These are phyloP conservation scores for Cronartium quercuum DNA, from an alignment of 1,284 basidiomycete species.

Conservation along the genomic window DNA sequence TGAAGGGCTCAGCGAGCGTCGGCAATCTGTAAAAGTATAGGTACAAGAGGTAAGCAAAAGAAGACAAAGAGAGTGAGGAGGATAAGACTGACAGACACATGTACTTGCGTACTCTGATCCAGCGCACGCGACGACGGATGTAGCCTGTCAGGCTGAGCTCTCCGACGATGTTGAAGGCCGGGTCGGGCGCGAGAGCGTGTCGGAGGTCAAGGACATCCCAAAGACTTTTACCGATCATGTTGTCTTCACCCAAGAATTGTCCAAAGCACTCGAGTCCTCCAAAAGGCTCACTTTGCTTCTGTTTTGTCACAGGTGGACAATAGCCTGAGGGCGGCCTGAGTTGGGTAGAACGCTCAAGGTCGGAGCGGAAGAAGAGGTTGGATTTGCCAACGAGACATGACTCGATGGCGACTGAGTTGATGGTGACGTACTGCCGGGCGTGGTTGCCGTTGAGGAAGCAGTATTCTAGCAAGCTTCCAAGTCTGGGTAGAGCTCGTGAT, in stretches of 20 bases:
- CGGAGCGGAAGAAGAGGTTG: conserved; percentile 83
- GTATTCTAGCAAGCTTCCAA: conserved; percentile 82
- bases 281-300: too few species aligned
- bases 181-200: conserved; percentile 79
- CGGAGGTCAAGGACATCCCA: conserved; percentile 84
- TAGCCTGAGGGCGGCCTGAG: conserved; percentile 43
- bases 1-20: conserved; percentile 79
- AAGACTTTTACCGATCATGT: conserved; percentile 80
- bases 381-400: conserved; percentile 98
- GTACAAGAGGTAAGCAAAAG: neutral
- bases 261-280: conserved; percentile 60
- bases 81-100: conserved; percentile 62
- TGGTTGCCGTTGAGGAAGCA: conserved; percentile 95
- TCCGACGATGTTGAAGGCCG: conserved; percentile 79
- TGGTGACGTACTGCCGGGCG: conserved; percentile 97
- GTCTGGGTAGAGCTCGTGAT: conserved; percentile 47
- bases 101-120: conserved; percentile 87
- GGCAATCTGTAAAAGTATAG: conserved; percentile 53
- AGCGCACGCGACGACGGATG: conserved; percentile 74
- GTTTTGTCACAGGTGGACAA: neutral
- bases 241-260: conserved; percentile 85
- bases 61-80: neutral
- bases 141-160: conserved; percentile 74
- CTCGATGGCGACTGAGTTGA: conserved; percentile 76
- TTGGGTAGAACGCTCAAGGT: conserved; percentile 59